Evolutionary conservation across 2,329 filamentous ascomycete genomes (phyloP).

Genomic region (Acephala macrosclerotiorum): DNA sequence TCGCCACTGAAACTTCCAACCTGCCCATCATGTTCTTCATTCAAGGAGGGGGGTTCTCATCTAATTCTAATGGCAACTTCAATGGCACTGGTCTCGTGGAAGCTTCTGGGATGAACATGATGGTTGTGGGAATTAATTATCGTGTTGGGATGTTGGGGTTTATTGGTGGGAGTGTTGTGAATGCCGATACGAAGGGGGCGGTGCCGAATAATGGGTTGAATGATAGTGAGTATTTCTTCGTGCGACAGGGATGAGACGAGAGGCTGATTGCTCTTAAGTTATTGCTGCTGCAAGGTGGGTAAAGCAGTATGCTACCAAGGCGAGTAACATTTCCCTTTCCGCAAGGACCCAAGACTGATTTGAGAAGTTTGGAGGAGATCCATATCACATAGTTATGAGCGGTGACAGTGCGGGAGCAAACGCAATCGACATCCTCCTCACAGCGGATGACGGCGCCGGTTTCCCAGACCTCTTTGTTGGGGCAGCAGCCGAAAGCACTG

Average conservation of each 20-base stretch:
- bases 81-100: conserved; percentile 67
- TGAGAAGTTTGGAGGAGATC: conserved; percentile 71
- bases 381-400: conserved; percentile 68
- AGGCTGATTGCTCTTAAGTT: not conserved
- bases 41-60: conserved; percentile 66
- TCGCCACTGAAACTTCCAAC: conserved; percentile 49
- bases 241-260: not conserved
- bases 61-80: conserved; percentile 56
- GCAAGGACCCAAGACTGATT: not conserved
- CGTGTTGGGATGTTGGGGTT: conserved; percentile 78
- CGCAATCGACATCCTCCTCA: conserved; percentile 67
- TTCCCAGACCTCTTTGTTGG: conserved; percentile 54
- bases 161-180: conserved; percentile 55
- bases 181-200: conserved; percentile 9
- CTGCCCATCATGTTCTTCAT: conserved; percentile 65
- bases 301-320: conserved; percentile 12
- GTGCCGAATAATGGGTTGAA: conserved; percentile 66
- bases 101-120: conserved; percentile 63
- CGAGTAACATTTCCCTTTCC: not conserved
- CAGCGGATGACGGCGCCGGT: conserved; percentile 52
- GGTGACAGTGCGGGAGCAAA: conserved; percentile 72
- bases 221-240: conserved; percentile 19
- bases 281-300: conserved; percentile 17
- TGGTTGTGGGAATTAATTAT: conserved; percentile 78
- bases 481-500: conserved; percentile 55